Base-by-base conservation (phyloP, 441 rosid genomes). In the Erysimum cheiri region DNA sequence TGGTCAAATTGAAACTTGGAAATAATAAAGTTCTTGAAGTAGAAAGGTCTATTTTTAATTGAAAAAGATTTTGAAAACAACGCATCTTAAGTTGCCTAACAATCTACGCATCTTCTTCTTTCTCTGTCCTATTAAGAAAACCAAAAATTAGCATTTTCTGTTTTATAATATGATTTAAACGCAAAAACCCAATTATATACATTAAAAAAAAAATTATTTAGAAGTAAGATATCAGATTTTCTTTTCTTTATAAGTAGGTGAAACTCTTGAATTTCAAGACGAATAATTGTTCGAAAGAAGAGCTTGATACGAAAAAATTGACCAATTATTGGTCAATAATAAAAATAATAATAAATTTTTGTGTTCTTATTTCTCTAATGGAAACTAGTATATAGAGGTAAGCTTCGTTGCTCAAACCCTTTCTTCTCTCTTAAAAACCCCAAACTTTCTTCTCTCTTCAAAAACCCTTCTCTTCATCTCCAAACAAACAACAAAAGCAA, bases 21-120 rank as follows among this genome's bases (percentile, higher is more conserved):
- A 40, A 64, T 28, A 60, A 12, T 55, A 60, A 73, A 73, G 78
- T 68, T 74, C 31, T 35, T 74, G 74, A 60, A 9, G 69, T 17
- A 53, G 70, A 73, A 71, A 53, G 76, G 69, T 62, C 47, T 60
- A 35, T 41, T 35, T 66, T 68, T 40, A 19, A 67, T 50, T 67
- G 48, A 73, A 43, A 73, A 41, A 11, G 40, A 70, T 57, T 37
- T 15, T 64, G 44, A 71, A 62, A 78, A 78, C 53, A 55, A 64
- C 68, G 67, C 79, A 78, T 67, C 77, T 67, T 58, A 60, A 68
- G 84, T 66, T 81, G 82, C 83, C 89, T 77, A 79, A 78, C 54
- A 68, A 71, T 31, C 75, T 76, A 87, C 88, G 89, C 74, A 67
- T 80, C 85, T 66, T 41, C 49, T 57, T 60, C 70, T 35, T 62